Evolutionary conservation across 1,139 yeast genomes (phyloP), one percentile per base, ranked within the genome.

Genomic region (Debaryomyces fabryi): DNA sequence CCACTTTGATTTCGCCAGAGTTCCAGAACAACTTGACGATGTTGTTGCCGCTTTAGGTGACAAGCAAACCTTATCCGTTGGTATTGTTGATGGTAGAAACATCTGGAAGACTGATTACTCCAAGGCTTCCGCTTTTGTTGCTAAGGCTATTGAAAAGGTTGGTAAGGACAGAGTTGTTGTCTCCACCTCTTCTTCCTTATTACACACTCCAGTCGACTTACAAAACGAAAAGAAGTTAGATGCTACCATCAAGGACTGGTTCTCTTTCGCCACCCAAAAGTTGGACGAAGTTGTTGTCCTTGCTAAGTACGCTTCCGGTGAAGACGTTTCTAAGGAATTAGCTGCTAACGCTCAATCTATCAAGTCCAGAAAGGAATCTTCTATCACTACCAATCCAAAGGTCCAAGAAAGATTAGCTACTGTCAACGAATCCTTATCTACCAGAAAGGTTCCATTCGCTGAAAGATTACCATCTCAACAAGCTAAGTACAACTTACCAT

Each of bases 1-100:
- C 88, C 99, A 93, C 83, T 89, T 88, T 69, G 99, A 93, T 80
- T 89, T 90, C 64, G 95, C 85, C 72, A 91, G 97, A 83, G 88
- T 85, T 61, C 96, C 99, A 66, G 96, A 88, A 74, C 99, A 93
- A 82, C 85, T 93, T 59, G 93, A 90, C 49, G 89, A 84, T 50
- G 96, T 89, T 63, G 76, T 82, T 54, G 76, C 82, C 51, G 79
- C 87, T 65, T 76, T 92, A 55, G 63, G 57, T 54, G 80, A 84
- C 62, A 62, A 65, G 54, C 96, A 93, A 81, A 76, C 81, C 57
- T 81, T 93, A 68, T 92, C 98, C 57, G 96, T 87, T 58, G 99
- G 99, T 88, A 83, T 93, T 64, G 93, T 93, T 65, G 96, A 90
- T 65, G 99, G 99, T 79, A 91, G 99, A 85, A 93, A 93, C 85